Evolutionary conservation across 1,139 yeast species (phyloP), one percentile per base, ranked within the genome.

Genomic region (Geotrichum siamense): DNA sequence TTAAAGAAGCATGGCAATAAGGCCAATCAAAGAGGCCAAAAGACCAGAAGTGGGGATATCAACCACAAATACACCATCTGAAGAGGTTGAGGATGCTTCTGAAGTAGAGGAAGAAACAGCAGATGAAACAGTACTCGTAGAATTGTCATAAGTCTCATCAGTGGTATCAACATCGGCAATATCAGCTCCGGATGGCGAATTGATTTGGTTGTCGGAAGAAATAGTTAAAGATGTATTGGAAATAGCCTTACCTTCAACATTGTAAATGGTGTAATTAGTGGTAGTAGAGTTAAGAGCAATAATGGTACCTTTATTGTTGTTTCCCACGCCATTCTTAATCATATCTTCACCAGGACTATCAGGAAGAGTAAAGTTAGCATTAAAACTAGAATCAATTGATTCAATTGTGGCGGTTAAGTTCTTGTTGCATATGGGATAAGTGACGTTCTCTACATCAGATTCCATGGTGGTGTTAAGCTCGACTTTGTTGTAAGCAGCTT

Each of bases 301-400:
- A 41, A 77, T 60, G 44, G 68, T 53, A 44, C 83, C 82, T 47
- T 69, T 55, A 50, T 76, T 74, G 35, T 68, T 60, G 56, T 69
- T 66, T 41, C 71, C 71, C 39, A 72, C 75, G 57, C 83, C 83
- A 49, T 72, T 62, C 51, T 69, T 59, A 49, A 78, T 74, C 62
- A 72, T 47, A 26, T 53, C 55, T 34, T 48, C 42, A 8, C 57
- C 62, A 39, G 79, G 78, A 23, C 63, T 62, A 15, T 52, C 57
- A 36, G 74, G 75, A 34, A 68, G 58, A 19, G 55, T 51, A 51
- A 67, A 66, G 48, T 58, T 56, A 38, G 71, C 64, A 49, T 63
- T 63, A 53, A 70, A 68, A 9, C 52, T 49, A 15, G 62, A 51
- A 48, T 63, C 61, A n/a, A 58, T 38, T 8, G 51, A 46, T 33